These are phyloP conservation scores for Rachicladosporium sp. DNA, from an alignment of 2,329 filamentous ascomycete genomes.

Conservation along the genomic window DNA sequence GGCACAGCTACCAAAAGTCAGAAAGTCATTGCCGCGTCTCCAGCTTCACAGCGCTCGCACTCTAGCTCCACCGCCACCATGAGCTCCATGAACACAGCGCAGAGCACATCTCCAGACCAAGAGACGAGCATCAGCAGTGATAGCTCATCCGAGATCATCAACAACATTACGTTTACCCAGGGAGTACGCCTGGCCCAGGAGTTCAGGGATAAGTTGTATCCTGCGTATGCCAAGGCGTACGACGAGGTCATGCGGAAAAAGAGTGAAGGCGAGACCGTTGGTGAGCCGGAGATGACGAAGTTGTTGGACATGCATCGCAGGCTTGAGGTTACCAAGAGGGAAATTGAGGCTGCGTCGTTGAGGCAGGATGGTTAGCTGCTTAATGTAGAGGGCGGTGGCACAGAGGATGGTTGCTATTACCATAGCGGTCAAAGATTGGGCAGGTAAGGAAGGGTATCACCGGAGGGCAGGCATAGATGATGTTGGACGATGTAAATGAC, in stretches of 20 bases:
- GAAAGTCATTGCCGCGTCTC: slow-evolving; percentile 22
- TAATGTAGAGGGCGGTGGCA: no score
- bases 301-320: slow-evolving; percentile 42
- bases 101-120: slow-evolving; percentile 6
- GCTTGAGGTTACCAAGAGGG: slow-evolving; percentile 44
- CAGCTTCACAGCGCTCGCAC: slow-evolving; percentile 16
- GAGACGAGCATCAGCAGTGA: slow-evolving; percentile 12
- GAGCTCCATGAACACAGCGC: slow-evolving; percentile 6
- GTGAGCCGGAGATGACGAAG: slow-evolving; percentile 35
- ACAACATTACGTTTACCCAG: slow-evolving; percentile 27
- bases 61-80: slow-evolving; percentile 12
- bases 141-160: slow-evolving; percentile 12
- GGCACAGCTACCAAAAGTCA: slow-evolving; percentile 13
- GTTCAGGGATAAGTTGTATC: slow-evolving; percentile 45
- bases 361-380: slow-evolving; percentile 3
- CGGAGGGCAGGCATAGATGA: no score
- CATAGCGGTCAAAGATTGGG: no score
- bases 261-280: slow-evolving; percentile 18
- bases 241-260: slow-evolving; percentile 29
- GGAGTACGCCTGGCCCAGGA: slow-evolving; percentile 34
- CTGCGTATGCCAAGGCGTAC: slow-evolving; percentile 45
- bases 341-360: slow-evolving; percentile 33
- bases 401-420: no score
- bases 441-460: no score
- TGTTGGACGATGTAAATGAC: no score